A percentile compares a stretch with the other conserved stretches of the same genome.
These are phyloP conservation scores for Phytophthora citrophthora DNA, from an alignment of 352 stramenopile species.

Conservation along the genomic window DNA sequence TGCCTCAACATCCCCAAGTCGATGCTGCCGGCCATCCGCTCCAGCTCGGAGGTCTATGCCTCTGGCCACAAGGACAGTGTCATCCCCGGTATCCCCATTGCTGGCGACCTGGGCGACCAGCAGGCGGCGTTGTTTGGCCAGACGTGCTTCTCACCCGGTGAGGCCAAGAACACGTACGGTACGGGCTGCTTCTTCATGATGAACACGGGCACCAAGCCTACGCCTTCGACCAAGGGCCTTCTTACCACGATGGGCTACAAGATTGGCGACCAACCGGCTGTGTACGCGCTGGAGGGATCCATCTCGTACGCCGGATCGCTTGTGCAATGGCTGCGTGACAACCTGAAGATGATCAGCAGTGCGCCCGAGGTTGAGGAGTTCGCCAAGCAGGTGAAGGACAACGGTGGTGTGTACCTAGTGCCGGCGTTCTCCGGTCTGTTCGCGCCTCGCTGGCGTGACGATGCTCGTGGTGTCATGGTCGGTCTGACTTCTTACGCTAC, in stretches of 20 bases:
- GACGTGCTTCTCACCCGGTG: constrained; percentile 93
- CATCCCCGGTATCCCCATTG: constrained; percentile 91
- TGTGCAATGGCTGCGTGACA: constrained; percentile 99
- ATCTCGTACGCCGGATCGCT: constrained; percentile 96
- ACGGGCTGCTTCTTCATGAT: constrained; percentile 99
- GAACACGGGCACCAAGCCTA: constrained; percentile 95
- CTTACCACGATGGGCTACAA: constrained; percentile 95
- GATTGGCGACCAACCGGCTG: constrained; percentile 73
- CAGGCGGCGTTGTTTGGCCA: constrained; percentile 98
- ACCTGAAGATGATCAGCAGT: constrained; percentile 94
- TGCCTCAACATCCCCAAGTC: constrained; percentile 87
- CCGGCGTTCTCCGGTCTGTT: constrained; percentile 98
- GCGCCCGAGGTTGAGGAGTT: constrained; percentile 91
- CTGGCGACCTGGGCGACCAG: constrained; percentile 96
- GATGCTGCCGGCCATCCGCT: constrained; percentile 93
- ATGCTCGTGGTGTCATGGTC: constrained; percentile 97
- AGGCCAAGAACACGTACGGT: constrained; percentile 99
- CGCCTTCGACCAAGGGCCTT: constrained; percentile 92
- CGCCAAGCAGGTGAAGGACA: constrained; percentile 89
- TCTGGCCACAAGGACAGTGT: constrained; percentile 55
- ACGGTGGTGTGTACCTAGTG: constrained; percentile 98
- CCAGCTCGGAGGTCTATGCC: constrained; percentile 90
- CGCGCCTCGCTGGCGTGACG: constrained; percentile 96
- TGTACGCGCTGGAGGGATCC: constrained; percentile 98
- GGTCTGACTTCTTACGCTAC: constrained; percentile 96